Conservation (phyloP, 768 basidiomycete genomes). For the Cubamyces sp. region DNA sequence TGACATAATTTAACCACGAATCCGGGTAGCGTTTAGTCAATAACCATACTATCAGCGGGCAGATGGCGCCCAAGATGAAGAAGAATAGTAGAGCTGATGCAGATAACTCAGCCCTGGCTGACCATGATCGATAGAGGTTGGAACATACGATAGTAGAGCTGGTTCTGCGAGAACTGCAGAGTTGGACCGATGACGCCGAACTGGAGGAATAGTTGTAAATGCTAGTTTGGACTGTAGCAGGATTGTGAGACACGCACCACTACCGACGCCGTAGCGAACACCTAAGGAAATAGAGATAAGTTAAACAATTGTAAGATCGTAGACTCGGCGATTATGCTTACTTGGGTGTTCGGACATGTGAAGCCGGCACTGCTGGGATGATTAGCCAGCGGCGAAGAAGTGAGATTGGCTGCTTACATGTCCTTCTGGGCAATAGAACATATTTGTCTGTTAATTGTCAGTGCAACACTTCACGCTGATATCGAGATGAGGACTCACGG, state of each 20-base stretch:
- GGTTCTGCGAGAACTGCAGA: conserved; percentile 56
- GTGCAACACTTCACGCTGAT: not conserved
- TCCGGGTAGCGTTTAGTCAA: conserved; percentile 66
- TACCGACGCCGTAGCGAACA: conserved; percentile 48
- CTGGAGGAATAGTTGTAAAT: conserved; percentile 13
- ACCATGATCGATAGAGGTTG: no score
- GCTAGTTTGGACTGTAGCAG: not conserved
- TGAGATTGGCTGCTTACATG: not conserved
- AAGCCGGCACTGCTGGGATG: conserved; percentile 19
- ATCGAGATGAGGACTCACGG: conserved; percentile 44
- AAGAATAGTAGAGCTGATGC: conserved; percentile 58
- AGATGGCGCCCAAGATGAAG: conserved; percentile 72
- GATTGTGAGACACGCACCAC: conserved; percentile 47
- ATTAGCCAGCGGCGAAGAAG: not conserved
- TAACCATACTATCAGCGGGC: conserved; percentile 66
- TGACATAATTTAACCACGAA: conserved; percentile 65
- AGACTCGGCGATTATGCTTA: conserved; percentile 37
- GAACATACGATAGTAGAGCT: conserved; percentile 59
- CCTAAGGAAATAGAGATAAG: conserved; percentile 33
- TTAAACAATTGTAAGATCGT: not conserved
- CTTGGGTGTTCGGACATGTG: conserved; percentile 30
- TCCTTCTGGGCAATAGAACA: conserved; percentile 15
- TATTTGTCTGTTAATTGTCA: conserved; percentile 14
- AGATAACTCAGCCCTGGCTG: not conserved
- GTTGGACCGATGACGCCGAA: conserved; percentile 74